Evolutionary conservation across 108 stramenopile species (phyloP).

Genomic region (Cyclotella baltica): DNA sequence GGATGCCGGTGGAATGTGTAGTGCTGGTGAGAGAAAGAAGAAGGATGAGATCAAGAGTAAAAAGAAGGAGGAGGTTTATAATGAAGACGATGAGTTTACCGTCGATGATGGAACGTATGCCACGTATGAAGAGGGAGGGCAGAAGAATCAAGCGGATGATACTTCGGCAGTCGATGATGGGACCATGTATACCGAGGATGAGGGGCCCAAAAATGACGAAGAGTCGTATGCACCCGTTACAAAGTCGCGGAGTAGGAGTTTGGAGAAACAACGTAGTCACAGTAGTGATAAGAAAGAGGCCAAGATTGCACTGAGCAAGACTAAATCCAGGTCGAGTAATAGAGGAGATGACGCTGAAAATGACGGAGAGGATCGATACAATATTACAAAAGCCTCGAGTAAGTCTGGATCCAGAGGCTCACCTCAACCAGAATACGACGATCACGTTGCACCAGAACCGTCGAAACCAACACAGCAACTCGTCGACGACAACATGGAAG

Average conservation of each 20-base stretch:
- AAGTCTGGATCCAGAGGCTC: conserved; percentile 2
- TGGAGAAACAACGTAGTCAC: conserved; percentile 25
- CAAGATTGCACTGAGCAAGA: conserved; percentile 16
- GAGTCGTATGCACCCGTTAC: conserved; percentile 1
- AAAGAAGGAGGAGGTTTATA: conserved; percentile 36
- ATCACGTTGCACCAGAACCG: conserved; percentile 16
- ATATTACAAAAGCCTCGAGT: conserved; percentile 3
- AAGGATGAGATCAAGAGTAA: conserved; percentile 14
- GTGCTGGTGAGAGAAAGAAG: conserved; percentile 1
- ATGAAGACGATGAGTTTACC: conserved; percentile 67
- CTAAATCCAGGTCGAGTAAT: conserved; percentile 42
- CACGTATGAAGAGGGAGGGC: conserved; percentile 64
- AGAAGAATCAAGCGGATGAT: conserved; percentile 23
- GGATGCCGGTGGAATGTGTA: conserved; percentile 52
- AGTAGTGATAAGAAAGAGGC: conserved; percentile 27
- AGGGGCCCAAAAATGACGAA: conserved; percentile 49
- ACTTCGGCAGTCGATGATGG: conserved; percentile 34
- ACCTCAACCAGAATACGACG: conserved; percentile 3
- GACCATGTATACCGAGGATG: conserved; percentile 40
- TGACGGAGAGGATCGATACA: conserved; percentile 41
- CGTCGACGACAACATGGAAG: conserved; percentile 56
- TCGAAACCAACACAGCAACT: conserved; percentile 31
- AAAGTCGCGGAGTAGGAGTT: conserved; percentile 8
- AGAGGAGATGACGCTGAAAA: conserved; percentile 29
- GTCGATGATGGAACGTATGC: conserved; percentile 80